Evolutionary conservation across 352 stramenopile species (phyloP), one percentile per base, ranked within the genome.

Genomic region (Pythium dissimile): DNA sequence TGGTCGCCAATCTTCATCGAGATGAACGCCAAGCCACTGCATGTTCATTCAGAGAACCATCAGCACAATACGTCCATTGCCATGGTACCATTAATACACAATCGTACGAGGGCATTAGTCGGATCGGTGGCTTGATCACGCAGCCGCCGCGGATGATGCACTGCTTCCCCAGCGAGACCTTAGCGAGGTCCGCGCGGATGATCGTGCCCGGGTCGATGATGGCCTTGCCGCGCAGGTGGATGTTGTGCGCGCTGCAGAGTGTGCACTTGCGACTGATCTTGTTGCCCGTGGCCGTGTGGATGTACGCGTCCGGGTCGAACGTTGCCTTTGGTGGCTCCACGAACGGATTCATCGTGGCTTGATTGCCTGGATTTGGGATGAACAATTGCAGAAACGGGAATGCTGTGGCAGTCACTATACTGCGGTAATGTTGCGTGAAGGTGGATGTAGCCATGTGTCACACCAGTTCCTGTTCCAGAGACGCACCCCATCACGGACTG

Each of bases 1-100:
- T 89, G 73, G 66, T 95, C 79, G 8, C 85, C 84, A 27, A 95
- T 66, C 60, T 88, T 91, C 49, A 92, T 82, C 12, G 84, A 82
- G 41, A 95, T 93, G 61, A 92, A 95, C 31, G 79, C 77, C 35
- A 95, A 37, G 1, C 82, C 78, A 9, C 83, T 92, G 35, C 35
- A 9, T 6, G 31, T 13, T 13, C 8, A 8, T 8, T 13, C 31
- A 35, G 31, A 35, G 31, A 13, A 35, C 31, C 10, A 49, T 23
- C 42, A 49, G 16, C 38, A 27, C 38, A 28, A 42, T 34, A 42
- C 12, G 5, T 50, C 24, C n/a, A 27, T 54, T 12, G 3, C 28
- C 26, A 54, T 16, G n/a, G 26, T 10, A 5, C 9, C 15, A 20
- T 34, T n/a, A n/a, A n/a, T n/a, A n/a, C n/a, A n/a, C n/a, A 12